Conservation (phyloP, 805 yeast species). For the Teunomyces cretensis region DNA sequence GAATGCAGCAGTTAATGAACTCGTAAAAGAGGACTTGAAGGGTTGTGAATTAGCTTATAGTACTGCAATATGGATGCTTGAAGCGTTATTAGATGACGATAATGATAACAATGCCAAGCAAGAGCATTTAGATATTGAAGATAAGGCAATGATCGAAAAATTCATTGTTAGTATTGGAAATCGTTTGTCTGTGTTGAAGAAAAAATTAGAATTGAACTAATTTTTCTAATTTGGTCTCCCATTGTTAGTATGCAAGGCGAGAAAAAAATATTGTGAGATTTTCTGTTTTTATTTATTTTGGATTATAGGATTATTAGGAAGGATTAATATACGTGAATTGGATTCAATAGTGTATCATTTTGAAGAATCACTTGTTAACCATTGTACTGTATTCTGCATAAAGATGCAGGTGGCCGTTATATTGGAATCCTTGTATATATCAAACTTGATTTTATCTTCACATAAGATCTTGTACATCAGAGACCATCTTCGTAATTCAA, state of each 20-base stretch:
- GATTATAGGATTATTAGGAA: not conserved
- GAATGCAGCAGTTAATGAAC: conserved; percentile 85
- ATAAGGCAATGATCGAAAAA: conserved; percentile 70
- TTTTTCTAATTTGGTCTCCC: not conserved
- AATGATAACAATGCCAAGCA: conserved; percentile 17
- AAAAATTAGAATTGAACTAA: conserved; percentile 41
- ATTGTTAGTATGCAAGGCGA: not conserved
- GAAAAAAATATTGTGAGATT: not conserved
- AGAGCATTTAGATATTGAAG: conserved; percentile 65
- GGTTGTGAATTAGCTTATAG: conserved; percentile 89
- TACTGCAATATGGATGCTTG: conserved; percentile 94
- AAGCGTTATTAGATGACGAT: conserved; percentile 67
- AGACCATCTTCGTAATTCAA: conserved; percentile 6
- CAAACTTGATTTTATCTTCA: not conserved
- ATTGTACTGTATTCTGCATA: conserved; percentile 2
- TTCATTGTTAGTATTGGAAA: conserved; percentile 82
- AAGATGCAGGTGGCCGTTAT: conserved; percentile 1
- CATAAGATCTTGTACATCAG: conserved; percentile 3
- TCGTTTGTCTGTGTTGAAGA: conserved; percentile 68
- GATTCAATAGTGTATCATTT: too few species aligned
- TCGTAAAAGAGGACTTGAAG: conserved; percentile 65
- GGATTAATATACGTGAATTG: conserved; percentile 2
- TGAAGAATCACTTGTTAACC: not conserved
- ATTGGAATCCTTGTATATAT: not conserved
- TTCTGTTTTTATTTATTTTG: not conserved